Evolutionary conservation across 176 grass and related monocot species (phyloP), one percentile per base, ranked within the genome.

Genomic region (Bonia amplexicaulis): DNA sequence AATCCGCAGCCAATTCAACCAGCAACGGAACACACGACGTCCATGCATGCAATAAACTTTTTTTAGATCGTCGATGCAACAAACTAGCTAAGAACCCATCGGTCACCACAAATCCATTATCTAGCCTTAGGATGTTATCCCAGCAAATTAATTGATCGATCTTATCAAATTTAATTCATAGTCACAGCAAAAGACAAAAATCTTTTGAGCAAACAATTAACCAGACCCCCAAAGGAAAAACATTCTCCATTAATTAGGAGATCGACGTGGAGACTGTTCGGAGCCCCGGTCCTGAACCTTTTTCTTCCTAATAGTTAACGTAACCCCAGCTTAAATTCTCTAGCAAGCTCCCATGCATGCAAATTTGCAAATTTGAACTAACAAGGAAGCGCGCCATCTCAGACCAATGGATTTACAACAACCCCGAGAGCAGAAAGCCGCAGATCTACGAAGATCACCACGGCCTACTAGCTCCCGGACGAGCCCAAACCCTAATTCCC

Each of bases 401-500:
- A 45, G 6, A 74, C 49, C 12, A 29, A 57, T 55, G 49, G 54
- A 76, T 33, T 20, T 14, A 12, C 82, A 29, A 14, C 12, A 27
- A 65, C 20, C 26, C 17, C 40, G 1, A 31, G 27, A 26, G 57
- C 10, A 55, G 35, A 61, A 79, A 22, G n/a, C 17, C 16, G 4
- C 75, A 69, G 75, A 90, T 90, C 85, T 84, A 39, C 42, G 5
- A 20, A 71, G 14, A 72, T 22, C 23, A 26, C 12, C 23, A 49
- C 76, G 45, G 1, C 11, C 47, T 14, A 19, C 6, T 13, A 67
- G 58, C 26, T 41, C 22, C 22, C 3, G 29, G 72, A 20, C 37
- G 35, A 67, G 22, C 66, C 1, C 62, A 87, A 87, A 87, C 80
- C 89, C 80, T 90, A 79, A 78, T 53, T 73, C 16, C 2, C 0